phyloP scores from a whole-genome alignment of 225 moss, liverwort and hornwort genomes.

The Antitrichia curtipendula region DNA sequence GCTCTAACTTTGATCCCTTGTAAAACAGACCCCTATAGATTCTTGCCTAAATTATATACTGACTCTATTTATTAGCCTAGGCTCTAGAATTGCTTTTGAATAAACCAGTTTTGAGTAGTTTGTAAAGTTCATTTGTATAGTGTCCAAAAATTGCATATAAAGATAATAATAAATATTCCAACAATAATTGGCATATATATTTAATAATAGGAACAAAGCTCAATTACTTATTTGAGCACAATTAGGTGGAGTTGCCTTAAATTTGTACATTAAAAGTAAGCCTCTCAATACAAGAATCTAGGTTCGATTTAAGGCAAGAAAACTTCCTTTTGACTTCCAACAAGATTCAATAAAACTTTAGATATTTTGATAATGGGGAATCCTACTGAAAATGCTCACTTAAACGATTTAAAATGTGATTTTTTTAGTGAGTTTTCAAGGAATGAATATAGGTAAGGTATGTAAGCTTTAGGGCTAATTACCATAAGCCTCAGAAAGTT shows the following conservation, averaged over 20 bases:
- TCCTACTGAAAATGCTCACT: background rate
- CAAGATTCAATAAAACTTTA: background rate
- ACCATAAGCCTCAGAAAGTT: background rate
- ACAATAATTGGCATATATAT: background rate
- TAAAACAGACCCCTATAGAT: background rate
- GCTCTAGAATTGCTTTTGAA: background rate
- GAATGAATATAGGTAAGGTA: background rate
- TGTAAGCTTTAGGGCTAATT: rapidly evolving
- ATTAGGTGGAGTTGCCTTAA: background rate
- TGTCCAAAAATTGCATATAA: background rate
- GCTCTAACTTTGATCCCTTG: background rate
- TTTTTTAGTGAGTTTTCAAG: background rate
- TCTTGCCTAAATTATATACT: background rate
- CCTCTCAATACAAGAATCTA: background rate
- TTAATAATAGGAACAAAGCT: background rate
- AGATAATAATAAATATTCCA: background rate
- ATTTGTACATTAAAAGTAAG: too few relatives aligned
- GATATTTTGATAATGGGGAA: background rate
- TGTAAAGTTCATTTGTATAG: background rate
- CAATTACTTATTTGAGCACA: background rate
- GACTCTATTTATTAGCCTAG: background rate
- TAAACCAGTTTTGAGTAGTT: background rate
- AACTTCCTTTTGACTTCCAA: background rate
- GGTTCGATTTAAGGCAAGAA: background rate
- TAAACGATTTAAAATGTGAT: background rate